These are phyloP conservation scores for Fusarium vanettenii DNA, from an alignment of 2,329 filamentous ascomycete genomes.

Conservation along the genomic window DNA sequence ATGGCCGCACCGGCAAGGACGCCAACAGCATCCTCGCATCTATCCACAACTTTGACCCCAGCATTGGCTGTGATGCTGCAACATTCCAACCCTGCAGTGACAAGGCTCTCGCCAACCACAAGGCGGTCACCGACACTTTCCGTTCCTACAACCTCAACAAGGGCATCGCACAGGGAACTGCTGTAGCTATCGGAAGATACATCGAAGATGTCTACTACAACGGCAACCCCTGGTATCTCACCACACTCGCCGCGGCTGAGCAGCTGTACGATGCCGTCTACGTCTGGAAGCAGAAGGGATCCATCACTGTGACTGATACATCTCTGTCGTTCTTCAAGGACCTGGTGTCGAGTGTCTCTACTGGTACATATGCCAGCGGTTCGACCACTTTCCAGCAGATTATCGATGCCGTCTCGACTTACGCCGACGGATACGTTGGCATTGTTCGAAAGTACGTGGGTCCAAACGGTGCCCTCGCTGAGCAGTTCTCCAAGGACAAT, in stretches of 20 bases:
- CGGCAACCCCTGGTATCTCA: slow-evolving; percentile 86
- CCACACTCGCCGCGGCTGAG: slow-evolving; percentile 81
- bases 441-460: slow-evolving; percentile 73
- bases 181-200: slow-evolving; percentile 75
- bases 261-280: slow-evolving; percentile 82
- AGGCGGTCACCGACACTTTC: slow-evolving; percentile 80
- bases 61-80: slow-evolving; percentile 71
- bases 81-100: slow-evolving; percentile 85
- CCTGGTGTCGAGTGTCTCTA: slow-evolving; percentile 64
- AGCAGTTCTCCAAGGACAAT: slow-evolving; percentile 70
- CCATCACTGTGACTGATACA: slow-evolving; percentile 71
- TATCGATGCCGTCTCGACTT: slow-evolving; percentile 65
- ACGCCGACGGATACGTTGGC: slow-evolving; percentile 71
- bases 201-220: slow-evolving; percentile 79
- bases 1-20: slow-evolving; percentile 75
- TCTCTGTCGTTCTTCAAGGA: slow-evolving; percentile 80
- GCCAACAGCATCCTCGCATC: slow-evolving; percentile 75
- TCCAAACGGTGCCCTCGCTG: slow-evolving; percentile 71
- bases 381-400: slow-evolving; percentile 65
- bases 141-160: slow-evolving; percentile 78
- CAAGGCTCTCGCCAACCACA: slow-evolving; percentile 78
- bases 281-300: slow-evolving; percentile 73
- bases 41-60: slow-evolving; percentile 77
- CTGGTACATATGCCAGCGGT: slow-evolving; percentile 70
- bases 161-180: slow-evolving; percentile 68